Evolutionary conservation across 768 basidiomycete species (phyloP).

Genomic region (Guyanaporus albipodus): DNA sequence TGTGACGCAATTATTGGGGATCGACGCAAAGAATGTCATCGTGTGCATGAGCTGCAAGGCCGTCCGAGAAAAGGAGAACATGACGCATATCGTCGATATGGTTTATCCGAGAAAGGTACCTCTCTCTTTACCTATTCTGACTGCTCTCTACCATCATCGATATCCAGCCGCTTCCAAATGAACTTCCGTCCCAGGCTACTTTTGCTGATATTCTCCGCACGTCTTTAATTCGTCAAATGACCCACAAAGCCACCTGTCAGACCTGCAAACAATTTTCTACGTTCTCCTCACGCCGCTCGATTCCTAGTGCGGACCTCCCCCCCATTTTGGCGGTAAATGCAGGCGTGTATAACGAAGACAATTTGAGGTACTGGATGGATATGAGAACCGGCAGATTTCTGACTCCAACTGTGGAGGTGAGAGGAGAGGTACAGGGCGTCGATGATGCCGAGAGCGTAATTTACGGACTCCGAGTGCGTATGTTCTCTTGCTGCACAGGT

Average conservation of each 20-base stretch:
- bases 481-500: neutral
- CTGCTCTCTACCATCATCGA: neutral
- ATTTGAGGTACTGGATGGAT: slow-evolving; percentile 73
- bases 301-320: slow-evolving; percentile 64
- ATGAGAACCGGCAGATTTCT: slow-evolving; percentile 44
- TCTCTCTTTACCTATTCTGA: neutral
- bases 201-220: slow-evolving; percentile 68
- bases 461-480: slow-evolving; percentile 72
- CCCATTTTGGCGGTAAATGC: slow-evolving; percentile 86
- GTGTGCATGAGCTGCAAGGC: slow-evolving; percentile 74
- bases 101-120: slow-evolving; percentile 80
- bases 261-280: slow-evolving; percentile 74
- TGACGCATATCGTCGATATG: slow-evolving; percentile 83
- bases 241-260: slow-evolving; percentile 84
- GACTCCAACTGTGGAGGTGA: slow-evolving; percentile 49
- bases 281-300: slow-evolving; percentile 67
- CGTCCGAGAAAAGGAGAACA: slow-evolving; percentile 67
- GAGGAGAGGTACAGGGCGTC: slow-evolving; percentile 55
- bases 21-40: slow-evolving; percentile 72
- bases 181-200: slow-evolving; percentile 38
- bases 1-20: slow-evolving; percentile 80
- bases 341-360: slow-evolving; percentile 72
- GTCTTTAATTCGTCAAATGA: slow-evolving; percentile 77
- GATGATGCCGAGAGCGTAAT: slow-evolving; percentile 52
- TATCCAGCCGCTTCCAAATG: slow-evolving; percentile 34